Base-by-base conservation (phyloP, 441 rosid genomes). In the Adansonia madagascariensis region DNA sequence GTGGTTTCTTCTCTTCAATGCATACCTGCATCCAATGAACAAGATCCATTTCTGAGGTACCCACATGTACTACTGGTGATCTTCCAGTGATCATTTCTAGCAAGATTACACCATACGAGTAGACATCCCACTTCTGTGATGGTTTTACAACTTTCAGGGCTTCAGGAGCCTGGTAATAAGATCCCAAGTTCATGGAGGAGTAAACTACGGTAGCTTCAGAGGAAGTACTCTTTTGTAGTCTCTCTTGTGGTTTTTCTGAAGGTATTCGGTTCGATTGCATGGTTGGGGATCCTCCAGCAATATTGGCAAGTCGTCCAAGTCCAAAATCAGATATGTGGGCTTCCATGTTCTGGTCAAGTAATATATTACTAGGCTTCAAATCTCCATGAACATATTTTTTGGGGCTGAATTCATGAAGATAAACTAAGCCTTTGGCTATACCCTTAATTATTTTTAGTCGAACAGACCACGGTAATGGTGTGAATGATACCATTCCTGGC, bases 111-210 rank as follows among this genome's bases (percentile, higher is more conserved):
- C 99, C 99, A 15, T 79, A 96, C 2, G 99, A 94, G 89, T 94
- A 96, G 4, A 94, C 88, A 83, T 96, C 99, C 99, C 99, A 96
- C 83, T 94, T 96, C 84, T 96, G 99, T 7, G 99, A 96, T 8
- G 99, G 98, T 84, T 96, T 96, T 69, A 94, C 90, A 70, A 85
- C 87, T 85, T 91, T 96, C 57, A 89, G 84, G 43, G 94, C 91
- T 86, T 96, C 99, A 0, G 98, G 98, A 57, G 99, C 98, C 80
- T 92, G 98, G 83, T 96, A 96, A 65, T 86, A 85, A 6, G 94
- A 88, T 46, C 90, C 93, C 83, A 89, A 74, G 80, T 85, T 89
- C 15, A 81, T 39, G 44, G 91, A 85, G 14, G 91, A 85, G 76
- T 79, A 75, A 59, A 86, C 67, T 1, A 90, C 77, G 0, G 89